Conservation (phyloP, 2,329 filamentous ascomycete genomes). For the Cladophialophora bantiana region DNA sequence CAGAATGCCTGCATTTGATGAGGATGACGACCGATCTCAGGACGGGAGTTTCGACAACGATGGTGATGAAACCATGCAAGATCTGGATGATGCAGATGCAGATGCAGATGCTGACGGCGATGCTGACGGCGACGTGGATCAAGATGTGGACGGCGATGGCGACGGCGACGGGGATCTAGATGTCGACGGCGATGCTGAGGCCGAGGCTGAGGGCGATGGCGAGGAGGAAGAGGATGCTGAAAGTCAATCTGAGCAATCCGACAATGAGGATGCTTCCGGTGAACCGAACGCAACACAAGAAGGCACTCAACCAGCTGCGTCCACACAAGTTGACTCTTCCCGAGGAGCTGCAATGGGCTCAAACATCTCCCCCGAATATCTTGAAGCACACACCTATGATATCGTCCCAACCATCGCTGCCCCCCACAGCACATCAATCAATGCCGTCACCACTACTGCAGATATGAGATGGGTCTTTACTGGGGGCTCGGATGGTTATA, state of each 20-base stretch:
- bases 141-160: constrained; percentile 52
- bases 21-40: constrained; percentile 52
- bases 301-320: constrained; percentile 45
- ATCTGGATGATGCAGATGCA: constrained; percentile 49
- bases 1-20: constrained; percentile 45
- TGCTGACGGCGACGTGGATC: constrained; percentile 54
- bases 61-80: constrained; percentile 54
- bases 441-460: constrained; percentile 87
- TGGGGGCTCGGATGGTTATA: constrained; percentile 92
- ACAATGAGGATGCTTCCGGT: constrained; percentile 52
- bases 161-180: constrained; percentile 47
- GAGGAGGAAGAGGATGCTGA: constrained; percentile 57
- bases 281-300: constrained; percentile 48
- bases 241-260: constrained; percentile 43
- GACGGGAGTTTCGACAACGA: constrained; percentile 59
- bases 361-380: constrained; percentile 75
- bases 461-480: constrained; percentile 96
- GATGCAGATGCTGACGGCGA: constrained; percentile 50
- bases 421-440: constrained; percentile 93
- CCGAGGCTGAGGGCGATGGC: constrained; percentile 57
- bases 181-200: constrained; percentile 52
- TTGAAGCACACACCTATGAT: constrained; percentile 83
- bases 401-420: constrained; percentile 97
- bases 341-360: constrained; percentile 42
- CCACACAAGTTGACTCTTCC: constrained; percentile 39